These are phyloP conservation scores for Phytophthora pisi DNA, from an alignment of 352 stramenopile genomes.

Conservation along the genomic window DNA sequence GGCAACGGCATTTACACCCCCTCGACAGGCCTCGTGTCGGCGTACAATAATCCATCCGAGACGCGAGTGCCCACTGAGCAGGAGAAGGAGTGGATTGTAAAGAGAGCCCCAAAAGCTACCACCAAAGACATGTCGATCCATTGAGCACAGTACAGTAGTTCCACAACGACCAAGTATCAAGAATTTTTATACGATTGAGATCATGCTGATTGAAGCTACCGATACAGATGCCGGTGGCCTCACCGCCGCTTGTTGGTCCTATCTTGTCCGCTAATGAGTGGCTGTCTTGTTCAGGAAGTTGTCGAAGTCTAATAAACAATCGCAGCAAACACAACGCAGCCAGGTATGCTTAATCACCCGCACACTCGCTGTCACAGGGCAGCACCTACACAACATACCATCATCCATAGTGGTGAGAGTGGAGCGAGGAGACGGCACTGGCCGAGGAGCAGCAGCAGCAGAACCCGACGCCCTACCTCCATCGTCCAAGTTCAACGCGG, in stretches of 20 bases:
- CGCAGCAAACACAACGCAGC: slow-evolving; percentile 7
- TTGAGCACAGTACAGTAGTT: slow-evolving; percentile 18
- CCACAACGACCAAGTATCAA: neutral
- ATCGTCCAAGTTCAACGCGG: slow-evolving; percentile 42
- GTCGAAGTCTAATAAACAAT: slow-evolving; percentile 46
- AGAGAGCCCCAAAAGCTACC: slow-evolving; percentile 66
- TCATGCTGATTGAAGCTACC: neutral
- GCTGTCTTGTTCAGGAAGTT: slow-evolving; percentile 48
- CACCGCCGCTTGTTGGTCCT: neutral
- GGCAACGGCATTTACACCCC: slow-evolving; percentile 79
- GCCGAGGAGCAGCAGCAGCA: slow-evolving; percentile 10
- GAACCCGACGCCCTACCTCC: slow-evolving; percentile 14
- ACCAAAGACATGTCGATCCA: slow-evolving; percentile 77
- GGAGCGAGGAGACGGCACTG: slow-evolving; percentile 26
- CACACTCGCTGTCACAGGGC: slow-evolving; percentile 16
- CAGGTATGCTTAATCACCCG: slow-evolving; percentile 16
- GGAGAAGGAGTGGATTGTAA: slow-evolving; percentile 66
- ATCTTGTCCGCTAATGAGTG: slow-evolving; percentile 11
- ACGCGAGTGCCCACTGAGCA: slow-evolving; percentile 53
- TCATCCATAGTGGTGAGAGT: slow-evolving; percentile 51
- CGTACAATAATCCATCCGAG: slow-evolving; percentile 63
- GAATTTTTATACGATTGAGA: slow-evolving; percentile 13
- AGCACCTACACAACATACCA: slow-evolving; percentile 38
- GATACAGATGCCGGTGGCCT: neutral
- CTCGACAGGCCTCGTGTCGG: slow-evolving; percentile 54